Evolutionary conservation across 768 basidiomycete species (phyloP).

Genomic region (Favolaschia claudopus): DNA sequence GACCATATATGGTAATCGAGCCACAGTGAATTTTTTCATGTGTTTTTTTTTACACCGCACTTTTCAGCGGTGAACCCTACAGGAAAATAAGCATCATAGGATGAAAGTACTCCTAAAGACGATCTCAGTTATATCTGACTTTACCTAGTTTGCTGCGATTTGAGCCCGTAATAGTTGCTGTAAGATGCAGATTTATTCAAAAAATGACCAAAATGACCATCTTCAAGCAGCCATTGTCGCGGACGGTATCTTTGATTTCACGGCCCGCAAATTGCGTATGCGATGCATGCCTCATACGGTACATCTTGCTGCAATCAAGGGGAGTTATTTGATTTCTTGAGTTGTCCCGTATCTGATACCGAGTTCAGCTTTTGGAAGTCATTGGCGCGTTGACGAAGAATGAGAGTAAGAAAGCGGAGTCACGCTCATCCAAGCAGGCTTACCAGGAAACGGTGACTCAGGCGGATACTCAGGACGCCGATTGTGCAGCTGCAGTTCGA

Average conservation of each 20-base stretch:
- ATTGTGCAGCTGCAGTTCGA: background rate
- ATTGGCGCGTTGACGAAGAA: background rate
- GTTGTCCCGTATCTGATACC: background rate
- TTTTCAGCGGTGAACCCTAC: too few relatives aligned
- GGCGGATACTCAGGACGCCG: background rate
- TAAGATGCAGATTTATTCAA: too few relatives aligned
- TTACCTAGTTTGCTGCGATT: too few relatives aligned
- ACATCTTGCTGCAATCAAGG: constrained; percentile 44
- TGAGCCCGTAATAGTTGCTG: too few relatives aligned
- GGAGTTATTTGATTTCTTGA: background rate
- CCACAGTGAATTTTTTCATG: too few relatives aligned
- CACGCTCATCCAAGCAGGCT: background rate
- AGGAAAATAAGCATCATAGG: too few relatives aligned
- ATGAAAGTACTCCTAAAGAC: too few relatives aligned
- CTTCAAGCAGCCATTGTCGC: too few relatives aligned
- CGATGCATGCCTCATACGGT: constrained; percentile 47
- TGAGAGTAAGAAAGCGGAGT: background rate
- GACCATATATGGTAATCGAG: too few relatives aligned
- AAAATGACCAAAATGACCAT: too few relatives aligned
- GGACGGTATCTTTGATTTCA: constrained; percentile 31
- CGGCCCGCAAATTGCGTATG: constrained; percentile 29
- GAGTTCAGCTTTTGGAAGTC: background rate
- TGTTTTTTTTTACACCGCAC: too few relatives aligned
- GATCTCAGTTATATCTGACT: too few relatives aligned
- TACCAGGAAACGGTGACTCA: background rate